Evolutionary conservation across 306 rosid species (phyloP).

Genomic region (Sechiopsis laciniata): DNA sequence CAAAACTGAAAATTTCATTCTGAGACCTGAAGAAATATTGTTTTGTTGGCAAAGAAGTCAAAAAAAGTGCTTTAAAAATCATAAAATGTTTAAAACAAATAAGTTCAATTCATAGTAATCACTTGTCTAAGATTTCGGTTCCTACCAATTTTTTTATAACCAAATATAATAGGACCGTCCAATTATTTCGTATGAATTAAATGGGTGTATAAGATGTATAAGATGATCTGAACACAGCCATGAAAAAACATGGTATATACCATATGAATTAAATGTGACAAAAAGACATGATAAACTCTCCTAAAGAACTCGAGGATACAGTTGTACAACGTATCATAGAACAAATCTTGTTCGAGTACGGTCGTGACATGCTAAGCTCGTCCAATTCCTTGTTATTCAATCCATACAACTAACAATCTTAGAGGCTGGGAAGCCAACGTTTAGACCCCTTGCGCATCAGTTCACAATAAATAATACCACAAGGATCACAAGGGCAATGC

Average conservation of each 20-base stretch:
- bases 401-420: no score
- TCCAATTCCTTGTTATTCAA: slow-evolving; percentile 2
- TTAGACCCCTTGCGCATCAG: not conserved
- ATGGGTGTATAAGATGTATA: no score
- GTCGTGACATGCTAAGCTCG: not conserved
- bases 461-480: not conserved
- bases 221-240: not conserved
- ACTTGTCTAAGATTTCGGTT: no score
- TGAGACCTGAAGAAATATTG: not conserved
- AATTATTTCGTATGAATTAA: no score
- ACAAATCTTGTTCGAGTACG: not conserved
- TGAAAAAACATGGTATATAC: not conserved
- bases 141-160: no score
- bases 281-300: not conserved
- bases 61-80: no score
- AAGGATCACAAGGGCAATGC: slow-evolving; percentile 16
- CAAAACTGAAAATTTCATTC: not conserved
- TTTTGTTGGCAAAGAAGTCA: no score
- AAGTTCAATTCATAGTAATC: no score
- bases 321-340: not conserved
- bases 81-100: no score
- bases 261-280: slow-evolving; percentile 10
- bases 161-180: no score
- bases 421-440: no score
- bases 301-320: not conserved